A percentile compares a stretch with the other conserved stretches of the same genome.
Evolutionary conservation across 129 eudicot genomes (phyloP).

Genomic region (Helianthus tuberosus): DNA sequence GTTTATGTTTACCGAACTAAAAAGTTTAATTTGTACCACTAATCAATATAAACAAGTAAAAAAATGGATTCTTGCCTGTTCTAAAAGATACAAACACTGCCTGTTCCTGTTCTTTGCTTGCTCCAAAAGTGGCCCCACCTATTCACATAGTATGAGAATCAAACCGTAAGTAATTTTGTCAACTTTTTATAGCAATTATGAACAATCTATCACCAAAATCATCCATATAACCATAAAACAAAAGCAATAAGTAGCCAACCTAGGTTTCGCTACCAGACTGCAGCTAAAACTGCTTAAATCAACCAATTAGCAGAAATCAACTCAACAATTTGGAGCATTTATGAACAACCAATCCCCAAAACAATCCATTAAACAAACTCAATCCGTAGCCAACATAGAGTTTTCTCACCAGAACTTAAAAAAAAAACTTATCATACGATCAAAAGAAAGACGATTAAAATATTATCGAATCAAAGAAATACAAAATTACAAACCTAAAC

Average conservation of each 20-base stretch:
- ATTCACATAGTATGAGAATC: background rate
- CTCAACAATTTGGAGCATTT: background rate
- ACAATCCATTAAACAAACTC: too few relatives aligned
- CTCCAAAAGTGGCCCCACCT: conserved; percentile 93
- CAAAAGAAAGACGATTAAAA: too few relatives aligned
- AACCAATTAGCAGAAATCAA: background rate
- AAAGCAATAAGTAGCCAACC: background rate
- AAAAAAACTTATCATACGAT: too few relatives aligned
- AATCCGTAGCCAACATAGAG: too few relatives aligned
- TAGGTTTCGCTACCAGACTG: background rate
- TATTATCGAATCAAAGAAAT: too few relatives aligned
- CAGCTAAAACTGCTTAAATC: background rate
- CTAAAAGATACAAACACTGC: conserved; percentile 91
- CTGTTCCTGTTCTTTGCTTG: conserved; percentile 60
- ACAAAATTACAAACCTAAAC: too few relatives aligned
- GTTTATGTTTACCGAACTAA: background rate
- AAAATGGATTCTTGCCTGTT: conserved; percentile 56
- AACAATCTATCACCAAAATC: background rate
- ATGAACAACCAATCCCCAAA: too few relatives aligned
- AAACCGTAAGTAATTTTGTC: background rate
- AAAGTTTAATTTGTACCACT: background rate
- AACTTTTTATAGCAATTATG: background rate
- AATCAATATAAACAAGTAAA: background rate
- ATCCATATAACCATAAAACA: background rate
- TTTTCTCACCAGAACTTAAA: too few relatives aligned